Conservation (phyloP, 345 rosid genomes). For the Ceriops decandra region DNA sequence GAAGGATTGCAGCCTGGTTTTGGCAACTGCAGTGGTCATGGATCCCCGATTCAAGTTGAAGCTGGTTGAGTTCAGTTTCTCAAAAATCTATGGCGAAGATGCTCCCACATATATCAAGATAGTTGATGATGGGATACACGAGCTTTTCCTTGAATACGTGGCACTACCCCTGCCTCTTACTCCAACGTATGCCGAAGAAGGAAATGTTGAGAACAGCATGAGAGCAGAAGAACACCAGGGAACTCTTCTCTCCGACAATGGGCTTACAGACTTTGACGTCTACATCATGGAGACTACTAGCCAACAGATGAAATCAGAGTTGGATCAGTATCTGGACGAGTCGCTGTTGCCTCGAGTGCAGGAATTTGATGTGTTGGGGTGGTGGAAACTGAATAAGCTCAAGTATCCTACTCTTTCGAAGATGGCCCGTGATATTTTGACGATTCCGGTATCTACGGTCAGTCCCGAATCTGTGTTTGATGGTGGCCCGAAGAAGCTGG, state of each 20-base stretch:
- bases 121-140: constrained; percentile 76
- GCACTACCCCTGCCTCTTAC: constrained; percentile 69
- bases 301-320: constrained; percentile 70
- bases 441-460: constrained; percentile 59
- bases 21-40: constrained; percentile 86
- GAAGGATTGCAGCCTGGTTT: constrained; percentile 77
- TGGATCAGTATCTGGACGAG: constrained; percentile 87
- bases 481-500: constrained; percentile 50
- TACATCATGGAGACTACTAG: constrained; percentile 75
- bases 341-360: constrained; percentile 65
- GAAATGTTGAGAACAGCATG: constrained; percentile 27
- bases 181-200: constrained; percentile 55
- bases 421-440: constrained; percentile 84
- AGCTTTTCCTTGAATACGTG: constrained; percentile 74
- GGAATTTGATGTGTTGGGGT: constrained; percentile 74
- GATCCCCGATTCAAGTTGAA: constrained; percentile 98
- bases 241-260: constrained; percentile 47
- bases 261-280: constrained; percentile 72
- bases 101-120: constrained; percentile 56
- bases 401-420: constrained; percentile 78
- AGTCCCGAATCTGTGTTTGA: constrained; percentile 56
- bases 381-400: constrained; percentile 91
- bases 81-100: constrained; percentile 76
- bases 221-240: constrained; percentile 41
- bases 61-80: constrained; percentile 90